Conservation (phyloP, 1,284 basidiomycete genomes). For the Fomitopsis pinicola region DNA sequence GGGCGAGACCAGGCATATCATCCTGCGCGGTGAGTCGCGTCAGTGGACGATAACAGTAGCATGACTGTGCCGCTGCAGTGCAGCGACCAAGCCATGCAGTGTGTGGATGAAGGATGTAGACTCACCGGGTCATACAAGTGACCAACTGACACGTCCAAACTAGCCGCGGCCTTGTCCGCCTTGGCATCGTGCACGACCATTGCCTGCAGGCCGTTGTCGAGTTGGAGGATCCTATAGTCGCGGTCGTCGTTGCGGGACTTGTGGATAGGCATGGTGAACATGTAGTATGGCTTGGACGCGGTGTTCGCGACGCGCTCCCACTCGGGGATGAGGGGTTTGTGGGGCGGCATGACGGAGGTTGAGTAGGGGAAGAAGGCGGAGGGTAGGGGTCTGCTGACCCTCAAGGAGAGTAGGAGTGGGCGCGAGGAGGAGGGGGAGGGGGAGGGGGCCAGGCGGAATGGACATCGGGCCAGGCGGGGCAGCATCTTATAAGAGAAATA, state of each 20-base stretch:
- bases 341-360: conserved; percentile 10
- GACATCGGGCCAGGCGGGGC: conserved; percentile 14
- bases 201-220: conserved; percentile 87
- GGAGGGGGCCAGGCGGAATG: conserved; percentile 2
- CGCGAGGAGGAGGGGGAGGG: conserved; percentile 5
- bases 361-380: conserved; percentile 2
- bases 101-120: conserved; percentile 12
- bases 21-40: conserved; percentile 38
- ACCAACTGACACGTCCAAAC: conserved; percentile 93
- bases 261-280: conserved; percentile 67
- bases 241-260: conserved; percentile 77
- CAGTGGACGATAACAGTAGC: not conserved
- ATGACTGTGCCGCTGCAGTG: not conserved
- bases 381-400: conserved; percentile 5
- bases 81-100: not conserved
- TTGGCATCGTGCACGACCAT: conserved; percentile 84
- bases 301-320: conserved; percentile 19
- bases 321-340: conserved; percentile 8
- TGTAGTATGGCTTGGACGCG: conserved; percentile 18
- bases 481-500: conserved; percentile 14
- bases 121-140: conserved; percentile 91
- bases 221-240: conserved; percentile 76
- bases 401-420: not conserved
- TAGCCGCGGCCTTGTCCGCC: conserved; percentile 94
- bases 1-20: conserved; percentile 86